A percentile compares a stretch with the other conserved stretches of the same genome.
Evolutionary conservation across 2,329 filamentous ascomycete species (phyloP).

Genomic region (Tolypocladium ophioglossoides): DNA sequence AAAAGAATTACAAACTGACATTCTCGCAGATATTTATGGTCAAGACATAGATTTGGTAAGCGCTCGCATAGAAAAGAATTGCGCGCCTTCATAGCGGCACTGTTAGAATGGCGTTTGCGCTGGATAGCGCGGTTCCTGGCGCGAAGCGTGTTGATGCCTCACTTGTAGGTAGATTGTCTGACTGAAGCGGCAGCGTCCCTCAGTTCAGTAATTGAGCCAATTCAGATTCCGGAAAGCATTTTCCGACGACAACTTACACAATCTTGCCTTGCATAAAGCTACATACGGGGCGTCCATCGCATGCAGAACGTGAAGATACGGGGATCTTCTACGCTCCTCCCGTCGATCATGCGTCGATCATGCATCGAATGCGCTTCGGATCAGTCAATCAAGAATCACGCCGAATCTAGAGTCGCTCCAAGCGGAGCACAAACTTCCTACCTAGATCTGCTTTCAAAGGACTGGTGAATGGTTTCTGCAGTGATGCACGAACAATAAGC

Average conservation of each 20-base stretch:
- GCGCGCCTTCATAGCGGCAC: neutral
- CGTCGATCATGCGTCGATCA: no score
- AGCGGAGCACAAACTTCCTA: no score
- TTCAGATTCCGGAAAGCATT: neutral
- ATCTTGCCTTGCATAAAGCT: neutral
- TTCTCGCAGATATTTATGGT: conserved; percentile 56
- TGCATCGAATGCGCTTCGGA: no score
- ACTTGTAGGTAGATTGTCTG: neutral
- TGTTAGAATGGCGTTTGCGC: neutral
- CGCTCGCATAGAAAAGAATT: neutral
- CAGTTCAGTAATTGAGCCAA: neutral
- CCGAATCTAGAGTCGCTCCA: no score
- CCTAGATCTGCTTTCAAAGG: no score
- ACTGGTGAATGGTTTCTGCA: no score
- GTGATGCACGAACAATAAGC: no score
- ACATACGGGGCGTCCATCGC: no score
- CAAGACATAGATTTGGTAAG: conserved; percentile 28
- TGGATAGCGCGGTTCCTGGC: neutral
- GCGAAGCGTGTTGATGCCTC: no score
- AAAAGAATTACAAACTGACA: neutral
- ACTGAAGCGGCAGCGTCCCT: neutral
- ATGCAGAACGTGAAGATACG: no score
- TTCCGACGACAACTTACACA: neutral
- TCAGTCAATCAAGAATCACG: no score
- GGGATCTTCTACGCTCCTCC: no score